Percentiles rank a stretch among this genome's conserved stretches.
Conservation (phyloP, 257 asterid genomes). For the Solanum paucissectum region DNA sequence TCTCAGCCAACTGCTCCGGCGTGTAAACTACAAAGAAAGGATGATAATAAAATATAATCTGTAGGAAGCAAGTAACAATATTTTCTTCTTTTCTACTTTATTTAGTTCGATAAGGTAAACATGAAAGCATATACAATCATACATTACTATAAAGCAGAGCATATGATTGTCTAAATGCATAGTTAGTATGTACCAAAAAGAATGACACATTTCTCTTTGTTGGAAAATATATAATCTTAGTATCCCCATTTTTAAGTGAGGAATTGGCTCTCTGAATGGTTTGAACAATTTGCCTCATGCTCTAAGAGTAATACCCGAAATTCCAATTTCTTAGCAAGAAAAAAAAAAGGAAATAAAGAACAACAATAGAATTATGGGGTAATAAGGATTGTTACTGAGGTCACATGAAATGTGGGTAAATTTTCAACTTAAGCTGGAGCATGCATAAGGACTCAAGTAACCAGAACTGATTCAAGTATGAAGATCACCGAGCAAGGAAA, state of each 20-base stretch:
- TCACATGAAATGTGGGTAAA: background rate
- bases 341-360: background rate
- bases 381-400: background rate
- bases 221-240: background rate
- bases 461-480: background rate
- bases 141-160: background rate
- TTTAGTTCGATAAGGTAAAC: background rate
- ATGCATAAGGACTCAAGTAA: background rate
- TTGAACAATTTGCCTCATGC: background rate
- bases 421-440: background rate
- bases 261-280: background rate
- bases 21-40: slow-evolving; percentile 56
- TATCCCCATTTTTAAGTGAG: background rate
- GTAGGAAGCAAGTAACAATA: background rate
- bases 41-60: background rate
- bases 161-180: background rate
- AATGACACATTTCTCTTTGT: background rate
- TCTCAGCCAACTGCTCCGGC: slow-evolving; percentile 88
- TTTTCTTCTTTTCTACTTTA: background rate
- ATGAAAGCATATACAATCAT: background rate
- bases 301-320: background rate
- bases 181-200: background rate
- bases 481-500: background rate
- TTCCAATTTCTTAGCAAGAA: background rate
- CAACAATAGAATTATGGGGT: background rate